Conservation (phyloP, 2,329 filamentous ascomycete species). For the Triangularia setosa region DNA sequence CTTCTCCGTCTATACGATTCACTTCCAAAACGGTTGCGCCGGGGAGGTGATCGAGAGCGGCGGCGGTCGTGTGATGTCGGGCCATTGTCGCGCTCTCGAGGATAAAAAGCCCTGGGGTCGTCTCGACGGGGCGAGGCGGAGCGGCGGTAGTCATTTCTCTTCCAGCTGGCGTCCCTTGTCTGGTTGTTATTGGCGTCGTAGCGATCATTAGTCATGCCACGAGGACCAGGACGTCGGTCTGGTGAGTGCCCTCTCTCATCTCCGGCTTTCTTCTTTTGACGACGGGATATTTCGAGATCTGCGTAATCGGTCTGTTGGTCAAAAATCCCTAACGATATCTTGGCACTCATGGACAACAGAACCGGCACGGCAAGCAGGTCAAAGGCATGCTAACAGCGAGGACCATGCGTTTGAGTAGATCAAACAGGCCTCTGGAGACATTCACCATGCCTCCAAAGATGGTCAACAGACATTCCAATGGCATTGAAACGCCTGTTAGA, state of each 20-base stretch:
- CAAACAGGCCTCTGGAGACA: too few relatives aligned
- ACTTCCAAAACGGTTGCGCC: slow-evolving; percentile 35
- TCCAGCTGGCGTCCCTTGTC: slow-evolving; percentile 35
- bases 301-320: slow-evolving; percentile 2
- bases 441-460: too few relatives aligned
- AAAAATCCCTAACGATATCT: too few relatives aligned
- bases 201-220: slow-evolving; percentile 48
- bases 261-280: slow-evolving; percentile 74
- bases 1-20: slow-evolving; percentile 64
- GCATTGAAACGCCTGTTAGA: too few relatives aligned
- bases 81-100: slow-evolving; percentile 32
- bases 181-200: slow-evolving; percentile 27
- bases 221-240: slow-evolving; percentile 45
- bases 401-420: too few relatives aligned
- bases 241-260: slow-evolving; percentile 54
- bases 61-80: slow-evolving; percentile 49
- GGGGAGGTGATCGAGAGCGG: slow-evolving; percentile 38
- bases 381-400: too few relatives aligned
- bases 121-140: slow-evolving; percentile 56
- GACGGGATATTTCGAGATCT: slow-evolving; percentile 89
- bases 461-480: too few relatives aligned
- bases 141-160: slow-evolving; percentile 61
- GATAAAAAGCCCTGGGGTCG: slow-evolving; percentile 53
- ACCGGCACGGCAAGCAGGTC: too few relatives aligned
- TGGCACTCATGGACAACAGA: too few relatives aligned